Conservation (phyloP, 345 rosid genomes). For the Salix brachista region DNA sequence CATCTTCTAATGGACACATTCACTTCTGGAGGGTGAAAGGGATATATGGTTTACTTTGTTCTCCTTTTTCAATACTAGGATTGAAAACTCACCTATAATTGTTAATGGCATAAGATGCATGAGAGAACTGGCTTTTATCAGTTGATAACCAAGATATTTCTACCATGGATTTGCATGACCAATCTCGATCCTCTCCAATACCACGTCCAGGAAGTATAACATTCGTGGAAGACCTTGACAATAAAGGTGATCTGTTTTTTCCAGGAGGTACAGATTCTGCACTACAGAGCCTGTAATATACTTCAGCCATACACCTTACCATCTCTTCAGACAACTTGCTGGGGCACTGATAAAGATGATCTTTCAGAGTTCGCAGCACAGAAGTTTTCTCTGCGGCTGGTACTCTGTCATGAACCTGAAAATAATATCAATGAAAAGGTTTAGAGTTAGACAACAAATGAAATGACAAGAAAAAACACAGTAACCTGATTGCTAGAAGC, state of each 20-base stretch:
- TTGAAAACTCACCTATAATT: constrained; percentile 55
- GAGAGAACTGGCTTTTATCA: constrained; percentile 58
- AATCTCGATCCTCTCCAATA: constrained; percentile 46
- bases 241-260: constrained; percentile 43
- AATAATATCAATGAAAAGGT: constrained; percentile 10
- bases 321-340: constrained; percentile 86
- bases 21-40: not conserved
- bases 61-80: not conserved
- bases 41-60: not conserved
- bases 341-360: constrained; percentile 78
- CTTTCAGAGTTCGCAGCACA: constrained; percentile 54
- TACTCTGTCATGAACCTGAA: constrained; percentile 35
- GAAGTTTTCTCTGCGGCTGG: constrained; percentile 35
- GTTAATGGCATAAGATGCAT: constrained; percentile 64
- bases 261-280: constrained; percentile 38
- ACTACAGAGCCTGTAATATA: constrained; percentile 72
- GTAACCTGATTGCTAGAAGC: too few relatives aligned
- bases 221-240: constrained; percentile 65
- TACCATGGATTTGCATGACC: constrained; percentile 66
- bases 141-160: constrained; percentile 75
- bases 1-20: too few relatives aligned
- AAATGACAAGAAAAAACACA: not conserved
- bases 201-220: constrained; percentile 50
- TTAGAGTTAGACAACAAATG: not conserved
- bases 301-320: constrained; percentile 84